Evolutionary conservation across 2,329 filamentous ascomycete species (phyloP), one percentile per base, ranked within the genome.

Genomic region (Colletotrichum kahawae): DNA sequence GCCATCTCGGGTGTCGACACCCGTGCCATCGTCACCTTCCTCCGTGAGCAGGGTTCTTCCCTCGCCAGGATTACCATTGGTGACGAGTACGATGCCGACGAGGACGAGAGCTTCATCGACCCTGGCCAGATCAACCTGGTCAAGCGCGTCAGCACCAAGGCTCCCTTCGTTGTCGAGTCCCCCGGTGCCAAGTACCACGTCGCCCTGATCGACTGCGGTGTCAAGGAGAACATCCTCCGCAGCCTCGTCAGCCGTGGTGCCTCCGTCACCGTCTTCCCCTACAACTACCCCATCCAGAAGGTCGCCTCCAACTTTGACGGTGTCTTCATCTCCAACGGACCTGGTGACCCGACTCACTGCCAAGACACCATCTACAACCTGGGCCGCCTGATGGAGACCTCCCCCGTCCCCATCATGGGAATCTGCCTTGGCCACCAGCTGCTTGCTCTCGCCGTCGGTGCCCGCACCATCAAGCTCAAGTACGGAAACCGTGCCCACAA

Each of bases 401-500:
- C 95, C 63, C 93, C 95, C 80, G 91, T 98, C 38, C 97, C 97
- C 74, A 93, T 99, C 86, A 97, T 99, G 93, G 97, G 97, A 81
- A 98, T 99, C 83, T 99, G 97, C 84, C 92, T 99, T 79, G 97
- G 97, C 78, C 97, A 99, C 87, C 97, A 99, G 90, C 93, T 99
- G 68, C 90, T 99, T 74, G 96, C 96, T 78, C 91, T 98, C 79
- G 95, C 97, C 64, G 91, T 94, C 75, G 97, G 97, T 77, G 97
- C 95, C 70, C 91, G 92, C 81, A 98, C 97, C 77, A 93, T 97
- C 87, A 98, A 98, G 92, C 92, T 99, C 86, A 98, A 98, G 92
- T 99, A 98, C 85, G 97, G 97, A 82, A 99, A 99, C 91, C 94
- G 97, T 80, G 97, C 96, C 21, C 97, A 98, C 90, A 99, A 99